phyloP scores from a whole-genome alignment of 2,329 filamentous ascomycete species.

The Beauveria sp. region DNA sequence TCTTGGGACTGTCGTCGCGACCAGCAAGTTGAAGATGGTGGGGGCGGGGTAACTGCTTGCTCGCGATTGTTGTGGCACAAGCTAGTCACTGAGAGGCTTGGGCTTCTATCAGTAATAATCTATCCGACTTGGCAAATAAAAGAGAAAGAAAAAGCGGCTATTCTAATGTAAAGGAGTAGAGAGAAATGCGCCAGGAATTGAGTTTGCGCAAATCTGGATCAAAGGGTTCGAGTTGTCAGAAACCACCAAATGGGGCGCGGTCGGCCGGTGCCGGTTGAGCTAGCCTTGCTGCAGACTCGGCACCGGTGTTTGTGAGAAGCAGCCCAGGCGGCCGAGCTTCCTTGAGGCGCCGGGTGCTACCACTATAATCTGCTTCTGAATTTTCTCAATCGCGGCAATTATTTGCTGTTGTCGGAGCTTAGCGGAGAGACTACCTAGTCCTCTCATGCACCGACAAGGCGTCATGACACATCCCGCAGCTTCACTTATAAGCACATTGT shows the following conservation, averaged over 20 bases:
- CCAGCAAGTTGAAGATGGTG: neutral
- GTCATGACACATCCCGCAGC: neutral
- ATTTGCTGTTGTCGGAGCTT: neutral
- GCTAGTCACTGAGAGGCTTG: neutral
- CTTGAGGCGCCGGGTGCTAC: neutral
- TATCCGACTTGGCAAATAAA: neutral
- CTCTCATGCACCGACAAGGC: neutral
- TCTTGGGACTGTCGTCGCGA: neutral
- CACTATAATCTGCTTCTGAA: neutral
- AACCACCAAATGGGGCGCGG: conserved; percentile 4
- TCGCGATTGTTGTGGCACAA: too few species aligned
- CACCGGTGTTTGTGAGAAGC: neutral
- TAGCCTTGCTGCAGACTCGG: neutral
- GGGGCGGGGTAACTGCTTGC: conserved; percentile 8
- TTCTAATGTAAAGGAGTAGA: neutral
- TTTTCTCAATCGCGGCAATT: neutral
- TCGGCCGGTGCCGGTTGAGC: conserved; percentile 10
- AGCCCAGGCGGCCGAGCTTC: neutral
- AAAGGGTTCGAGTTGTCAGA: neutral
- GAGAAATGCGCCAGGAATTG: neutral
- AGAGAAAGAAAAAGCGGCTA: neutral
- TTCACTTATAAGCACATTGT: neutral
- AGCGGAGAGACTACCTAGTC: neutral
- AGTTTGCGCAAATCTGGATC: neutral
- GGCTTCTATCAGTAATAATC: neutral